These are phyloP conservation scores for Austroboletus novae-zelandiae DNA, from an alignment of 1,284 basidiomycete species.

Conservation along the genomic window DNA sequence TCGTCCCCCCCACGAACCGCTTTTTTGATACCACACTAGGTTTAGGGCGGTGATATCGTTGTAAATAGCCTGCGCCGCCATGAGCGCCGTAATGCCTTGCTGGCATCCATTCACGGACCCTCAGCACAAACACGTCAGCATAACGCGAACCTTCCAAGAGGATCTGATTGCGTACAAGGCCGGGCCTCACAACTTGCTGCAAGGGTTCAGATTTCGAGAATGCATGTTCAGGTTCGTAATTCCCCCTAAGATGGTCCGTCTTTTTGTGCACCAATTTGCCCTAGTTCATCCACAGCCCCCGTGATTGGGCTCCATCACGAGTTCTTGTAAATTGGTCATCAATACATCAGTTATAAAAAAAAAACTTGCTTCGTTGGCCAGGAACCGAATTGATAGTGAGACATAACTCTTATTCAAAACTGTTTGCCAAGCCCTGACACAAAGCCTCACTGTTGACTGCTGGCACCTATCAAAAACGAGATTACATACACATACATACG, in stretches of 20 bases:
- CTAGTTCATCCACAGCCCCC: constrained; percentile 14
- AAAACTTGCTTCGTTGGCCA: constrained; percentile 16
- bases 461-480: constrained; percentile 18
- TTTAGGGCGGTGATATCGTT: constrained; percentile 23
- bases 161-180: constrained; percentile 30
- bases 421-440: constrained; percentile 10
- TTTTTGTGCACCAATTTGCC: constrained; percentile 4
- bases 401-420: constrained; percentile 11
- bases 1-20: background rate
- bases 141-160: constrained; percentile 20
- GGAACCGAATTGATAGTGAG: constrained; percentile 15
- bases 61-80: background rate
- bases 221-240: constrained; percentile 27
- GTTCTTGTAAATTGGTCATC: constrained; percentile 12
- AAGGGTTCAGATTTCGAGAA: constrained; percentile 29
- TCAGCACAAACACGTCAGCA: constrained; percentile 32
- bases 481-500: constrained; percentile 26
- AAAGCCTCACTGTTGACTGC: constrained; percentile 23
- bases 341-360: constrained; percentile 9
- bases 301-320: constrained; percentile 8
- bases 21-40: constrained; percentile 9
- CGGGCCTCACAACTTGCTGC: constrained; percentile 12
- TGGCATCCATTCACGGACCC: constrained; percentile 27
- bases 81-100: constrained; percentile 29
- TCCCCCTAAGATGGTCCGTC: background rate